Conservation (phyloP, 371 early-diverging fungal genomes). For the Rhizomucor pusillus region DNA sequence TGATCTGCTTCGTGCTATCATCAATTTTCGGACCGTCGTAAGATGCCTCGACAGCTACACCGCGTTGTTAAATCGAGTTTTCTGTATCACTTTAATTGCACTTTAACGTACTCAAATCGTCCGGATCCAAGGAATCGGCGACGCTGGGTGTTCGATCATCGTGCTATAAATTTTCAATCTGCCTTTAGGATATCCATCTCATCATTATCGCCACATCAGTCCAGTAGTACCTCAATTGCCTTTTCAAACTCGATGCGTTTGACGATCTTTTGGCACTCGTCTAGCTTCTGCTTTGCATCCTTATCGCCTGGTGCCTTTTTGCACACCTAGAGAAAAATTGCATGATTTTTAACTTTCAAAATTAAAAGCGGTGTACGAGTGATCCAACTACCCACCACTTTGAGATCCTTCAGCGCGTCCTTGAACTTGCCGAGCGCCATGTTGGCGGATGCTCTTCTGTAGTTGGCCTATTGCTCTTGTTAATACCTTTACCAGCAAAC, state of each 20-base stretch:
- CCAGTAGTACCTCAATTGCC: conserved; percentile 79
- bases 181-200: conserved; percentile 1
- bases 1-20: conserved; percentile 60
- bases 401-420: conserved; percentile 82
- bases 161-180: conserved; percentile 23
- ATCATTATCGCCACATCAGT: background rate
- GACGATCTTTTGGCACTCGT: conserved; percentile 88
- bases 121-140: conserved; percentile 46
- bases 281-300: conserved; percentile 65
- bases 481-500: no score
- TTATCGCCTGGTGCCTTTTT: conserved; percentile 69
- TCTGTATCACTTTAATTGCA: background rate
- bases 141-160: conserved; percentile 43
- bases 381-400: conserved; percentile 49
- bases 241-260: conserved; percentile 88
- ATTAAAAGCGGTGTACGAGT: no score
- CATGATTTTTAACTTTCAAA: background rate
- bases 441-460: conserved; percentile 86
- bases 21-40: conserved; percentile 64
- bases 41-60: conserved; percentile 64
- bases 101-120: conserved; percentile 50
- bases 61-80: background rate
- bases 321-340: conserved; percentile 34
- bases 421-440: conserved; percentile 83
- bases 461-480: conserved; percentile 88